A percentile compares a stretch with the other conserved stretches of the same genome.
Conservation (phyloP, 2,329 filamentous ascomycete genomes). For the Capronia epimyces region DNA sequence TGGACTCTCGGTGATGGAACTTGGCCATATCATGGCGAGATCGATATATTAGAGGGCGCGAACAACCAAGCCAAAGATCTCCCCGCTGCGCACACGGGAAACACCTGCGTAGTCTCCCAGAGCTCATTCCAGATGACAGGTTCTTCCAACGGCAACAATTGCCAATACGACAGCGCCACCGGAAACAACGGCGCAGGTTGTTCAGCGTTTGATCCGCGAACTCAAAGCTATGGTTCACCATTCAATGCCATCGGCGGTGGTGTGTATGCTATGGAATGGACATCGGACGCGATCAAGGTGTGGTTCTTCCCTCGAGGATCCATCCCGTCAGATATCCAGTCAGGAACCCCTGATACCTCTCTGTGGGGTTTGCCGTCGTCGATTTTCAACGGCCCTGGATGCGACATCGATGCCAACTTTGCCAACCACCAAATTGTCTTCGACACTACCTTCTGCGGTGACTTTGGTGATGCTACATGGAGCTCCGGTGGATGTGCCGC, state of each 20-base stretch:
- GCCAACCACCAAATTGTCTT: slow-evolving; percentile 42
- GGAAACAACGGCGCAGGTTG: slow-evolving; percentile 38
- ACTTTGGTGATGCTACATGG: slow-evolving; percentile 53
- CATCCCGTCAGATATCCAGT: slow-evolving; percentile 44
- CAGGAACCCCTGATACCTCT: slow-evolving; percentile 38
- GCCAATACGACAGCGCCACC: slow-evolving; percentile 38
- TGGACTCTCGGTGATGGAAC: slow-evolving; percentile 37
- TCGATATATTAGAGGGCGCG: slow-evolving; percentile 51
- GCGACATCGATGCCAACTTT: slow-evolving; percentile 40
- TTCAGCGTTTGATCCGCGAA: slow-evolving; percentile 32
- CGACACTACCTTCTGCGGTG: slow-evolving; percentile 50
- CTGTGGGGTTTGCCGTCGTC: slow-evolving; percentile 45
- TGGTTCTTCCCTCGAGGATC: slow-evolving; percentile 52
- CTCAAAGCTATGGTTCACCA: slow-evolving; percentile 43
- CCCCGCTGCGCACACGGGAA: slow-evolving; percentile 46
- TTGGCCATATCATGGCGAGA: slow-evolving; percentile 44
- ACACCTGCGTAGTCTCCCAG: slow-evolving; percentile 39
- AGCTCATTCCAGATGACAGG: slow-evolving; percentile 45
- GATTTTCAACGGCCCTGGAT: slow-evolving; percentile 36
- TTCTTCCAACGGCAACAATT: slow-evolving; percentile 38
- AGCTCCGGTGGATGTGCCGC: slow-evolving; percentile 50
- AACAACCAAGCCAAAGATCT: slow-evolving; percentile 40
- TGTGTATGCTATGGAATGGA: slow-evolving; percentile 73
- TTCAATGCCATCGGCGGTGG: slow-evolving; percentile 44
- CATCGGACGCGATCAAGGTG: slow-evolving; percentile 62